Evolutionary conservation across 169 alveolate genomes (phyloP).

Genomic region (Eimeria brunetti): DNA sequence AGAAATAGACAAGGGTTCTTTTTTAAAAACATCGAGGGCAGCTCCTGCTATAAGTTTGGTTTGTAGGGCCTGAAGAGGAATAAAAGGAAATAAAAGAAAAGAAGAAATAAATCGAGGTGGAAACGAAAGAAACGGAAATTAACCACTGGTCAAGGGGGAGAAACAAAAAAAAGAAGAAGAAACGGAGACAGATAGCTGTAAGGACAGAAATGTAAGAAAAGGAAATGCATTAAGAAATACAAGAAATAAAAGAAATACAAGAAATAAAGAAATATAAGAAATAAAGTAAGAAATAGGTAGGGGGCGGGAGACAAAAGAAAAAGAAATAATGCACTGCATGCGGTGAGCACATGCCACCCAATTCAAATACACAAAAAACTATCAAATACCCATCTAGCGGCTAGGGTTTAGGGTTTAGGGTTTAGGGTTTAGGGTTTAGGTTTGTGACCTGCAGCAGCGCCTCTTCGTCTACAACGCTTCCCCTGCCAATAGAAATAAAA

Average conservation of each 20-base stretch:
- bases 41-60: conserved; percentile 76
- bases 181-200: not conserved
- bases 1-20: conserved; percentile 81
- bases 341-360: too few species aligned
- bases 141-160: not conserved
- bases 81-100: not conserved
- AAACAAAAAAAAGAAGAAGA: not conserved
- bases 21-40: conserved; percentile 84
- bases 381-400: too few species aligned
- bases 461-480: conserved; percentile 80
- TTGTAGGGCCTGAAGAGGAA: conserved; percentile 45
- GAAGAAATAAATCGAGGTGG: not conserved
- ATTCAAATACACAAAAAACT: not conserved
- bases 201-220: too few species aligned
- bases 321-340: too few species aligned
- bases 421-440: too few species aligned
- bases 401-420: too few species aligned
- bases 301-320: too few species aligned
- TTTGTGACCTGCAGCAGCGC: conserved; percentile 51
- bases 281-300: too few species aligned
- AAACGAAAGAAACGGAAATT: not conserved
- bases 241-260: too few species aligned
- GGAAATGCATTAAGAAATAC: too few species aligned
- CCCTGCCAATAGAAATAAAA: conserved; percentile 85
- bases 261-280: too few species aligned